These are phyloP conservation scores for Talaromyces sp. DNA, from an alignment of 2,329 filamentous ascomycete genomes.

Conservation along the genomic window DNA sequence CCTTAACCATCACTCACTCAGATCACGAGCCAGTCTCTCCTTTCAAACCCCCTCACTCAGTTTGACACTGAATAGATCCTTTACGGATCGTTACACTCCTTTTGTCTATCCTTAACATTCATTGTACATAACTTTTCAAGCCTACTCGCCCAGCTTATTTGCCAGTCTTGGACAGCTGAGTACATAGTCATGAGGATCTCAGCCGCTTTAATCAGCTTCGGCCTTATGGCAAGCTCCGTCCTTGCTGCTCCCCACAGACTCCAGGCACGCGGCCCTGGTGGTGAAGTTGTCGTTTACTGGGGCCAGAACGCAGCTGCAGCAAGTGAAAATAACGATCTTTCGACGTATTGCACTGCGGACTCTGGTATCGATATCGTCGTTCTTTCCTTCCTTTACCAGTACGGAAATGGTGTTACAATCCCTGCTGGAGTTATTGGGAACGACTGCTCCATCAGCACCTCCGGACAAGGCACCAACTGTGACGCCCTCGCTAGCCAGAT, in stretches of 20 bases:
- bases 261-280: slow-evolving; percentile 9
- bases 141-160: neutral
- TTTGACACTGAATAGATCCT: slow-evolving; percentile 15
- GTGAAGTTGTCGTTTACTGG: slow-evolving; percentile 13
- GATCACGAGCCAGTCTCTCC: slow-evolving; percentile 4
- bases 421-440: slow-evolving; percentile 10
- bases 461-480: slow-evolving; percentile 24
- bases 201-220: slow-evolving; percentile 1
- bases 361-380: slow-evolving; percentile 43
- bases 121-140: slow-evolving; percentile 13
- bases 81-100: slow-evolving; percentile 15
- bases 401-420: slow-evolving; percentile 20
- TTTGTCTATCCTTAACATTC: slow-evolving; percentile 5
- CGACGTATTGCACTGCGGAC: slow-evolving; percentile 33
- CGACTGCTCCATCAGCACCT: slow-evolving; percentile 9
- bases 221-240: slow-evolving; percentile 7
- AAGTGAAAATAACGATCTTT: slow-evolving; percentile 13
- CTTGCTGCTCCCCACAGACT: slow-evolving; percentile 13
- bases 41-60: slow-evolving; percentile 5
- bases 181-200: slow-evolving; percentile 9
- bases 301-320: slow-evolving; percentile 10
- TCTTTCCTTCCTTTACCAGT: slow-evolving; percentile 42
- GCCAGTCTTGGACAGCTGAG: neutral
- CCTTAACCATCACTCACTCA: neutral
- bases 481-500: slow-evolving; percentile 39